Conservation (phyloP, 805 yeast species). For the Blastobotrys attinorum region DNA sequence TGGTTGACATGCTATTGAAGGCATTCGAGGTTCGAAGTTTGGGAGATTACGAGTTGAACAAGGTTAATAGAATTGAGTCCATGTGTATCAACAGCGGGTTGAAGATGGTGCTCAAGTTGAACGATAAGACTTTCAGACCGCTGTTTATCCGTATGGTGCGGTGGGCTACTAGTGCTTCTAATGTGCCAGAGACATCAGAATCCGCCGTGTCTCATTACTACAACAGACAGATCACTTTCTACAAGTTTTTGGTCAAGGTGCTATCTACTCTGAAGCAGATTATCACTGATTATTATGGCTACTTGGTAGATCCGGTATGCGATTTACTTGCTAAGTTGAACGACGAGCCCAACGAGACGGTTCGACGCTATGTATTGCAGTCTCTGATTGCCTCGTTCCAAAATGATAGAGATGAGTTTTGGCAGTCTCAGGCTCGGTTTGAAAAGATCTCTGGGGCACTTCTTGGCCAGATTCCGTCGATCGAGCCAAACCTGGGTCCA, state of each 20-base stretch:
- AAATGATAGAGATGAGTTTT: constrained; percentile 87
- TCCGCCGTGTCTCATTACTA: constrained; percentile 23
- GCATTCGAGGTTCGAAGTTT: constrained; percentile 63
- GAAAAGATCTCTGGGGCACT: constrained; percentile 59
- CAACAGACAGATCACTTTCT: constrained; percentile 64
- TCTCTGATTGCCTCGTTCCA: constrained; percentile 76
- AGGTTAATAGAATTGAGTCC: constrained; percentile 74
- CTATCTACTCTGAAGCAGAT: constrained; percentile 81
- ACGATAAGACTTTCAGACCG: constrained; percentile 91
- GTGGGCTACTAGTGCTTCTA: constrained; percentile 65
- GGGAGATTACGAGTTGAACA: constrained; percentile 56
- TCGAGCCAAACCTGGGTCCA: constrained; percentile 71
- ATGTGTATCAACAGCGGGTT: constrained; percentile 67
- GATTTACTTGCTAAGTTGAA: constrained; percentile 44
- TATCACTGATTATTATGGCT: constrained; percentile 81
- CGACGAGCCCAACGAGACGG: constrained; percentile 33
- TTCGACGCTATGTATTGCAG: constrained; percentile 66
- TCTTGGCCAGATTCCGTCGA: constrained; percentile 53
- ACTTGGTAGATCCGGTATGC: constrained; percentile 68
- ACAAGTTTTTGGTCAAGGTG: constrained; percentile 75
- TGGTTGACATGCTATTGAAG: constrained; percentile 59
- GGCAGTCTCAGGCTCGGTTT: constrained; percentile 85
- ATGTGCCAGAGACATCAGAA: constrained; percentile 29
- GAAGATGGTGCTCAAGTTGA: constrained; percentile 76
- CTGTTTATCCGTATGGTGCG: constrained; percentile 75